Evolutionary conservation across 148 eudicot genomes (phyloP), one percentile per base, ranked within the genome.

Genomic region (Rhododendron henanense): DNA sequence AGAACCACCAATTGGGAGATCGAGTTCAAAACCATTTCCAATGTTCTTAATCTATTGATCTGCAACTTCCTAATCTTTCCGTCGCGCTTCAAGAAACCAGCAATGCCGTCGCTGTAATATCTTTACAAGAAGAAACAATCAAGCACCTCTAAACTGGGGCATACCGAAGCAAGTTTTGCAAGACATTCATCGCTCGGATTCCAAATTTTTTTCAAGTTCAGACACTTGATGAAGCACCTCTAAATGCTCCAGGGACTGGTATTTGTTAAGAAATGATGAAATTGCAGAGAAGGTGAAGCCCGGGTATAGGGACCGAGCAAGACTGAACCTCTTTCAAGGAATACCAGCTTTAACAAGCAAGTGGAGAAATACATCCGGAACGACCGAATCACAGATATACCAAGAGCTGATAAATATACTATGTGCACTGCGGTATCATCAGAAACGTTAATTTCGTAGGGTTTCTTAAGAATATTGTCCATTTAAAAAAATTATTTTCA

Each of bases 111-210:
- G 90, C 89, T 5, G 92, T 88, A 73, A 92, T 86, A 35, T 78
- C 85, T 0, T 84, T 69, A 81, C 96, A 92, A 81, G 55, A 87
- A 85, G 92, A 87, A 48, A 95, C 84, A 44, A 44, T 92, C 94
- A 71, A 95, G 88, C 21, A 81, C 31, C 84, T 93, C 94, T 45
- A 95, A 78, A 84, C 86, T 87, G 10, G 96, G 96, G 88, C 98
- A 93, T 55, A 88, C 85, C 1, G 81, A n/a, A 37, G 93, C 90
- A 89, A 95, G 81, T 39, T 82, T 86, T 57, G 87, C 90, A 25
- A 93, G 91, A 84, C 91, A 91, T 69, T 89, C 91, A 45, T 91
- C 90, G 79, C 82, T 90, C 85, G 93, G 61, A 48, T 85, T 63
- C 71, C 67, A 51, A 88, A 88, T 92, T 0, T 78, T 74, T 3